Evolutionary conservation across 148 eudicot genomes (phyloP).

Genomic region (Oxyria digyna): DNA sequence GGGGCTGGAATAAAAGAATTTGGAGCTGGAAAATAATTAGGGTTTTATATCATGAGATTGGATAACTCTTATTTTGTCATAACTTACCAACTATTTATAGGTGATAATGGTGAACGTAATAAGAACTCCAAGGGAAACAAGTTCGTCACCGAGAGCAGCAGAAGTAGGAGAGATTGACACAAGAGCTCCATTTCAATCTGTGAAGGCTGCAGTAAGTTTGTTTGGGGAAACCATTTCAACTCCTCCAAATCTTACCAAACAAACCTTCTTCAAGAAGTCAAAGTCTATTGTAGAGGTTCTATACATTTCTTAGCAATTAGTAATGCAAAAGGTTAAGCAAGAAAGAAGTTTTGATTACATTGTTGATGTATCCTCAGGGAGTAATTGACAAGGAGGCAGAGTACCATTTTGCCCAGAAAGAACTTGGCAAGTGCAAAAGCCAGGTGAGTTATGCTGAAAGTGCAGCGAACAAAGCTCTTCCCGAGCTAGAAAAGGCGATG

Average conservation of each 20-base stretch:
- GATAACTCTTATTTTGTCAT: neutral
- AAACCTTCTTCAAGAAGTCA: slow-evolving; percentile 23
- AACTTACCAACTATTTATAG: neutral
- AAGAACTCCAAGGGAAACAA: slow-evolving; percentile 35
- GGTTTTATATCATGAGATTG: too few species aligned
- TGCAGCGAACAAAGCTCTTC: slow-evolving; percentile 41
- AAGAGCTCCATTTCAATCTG: slow-evolving; percentile 78
- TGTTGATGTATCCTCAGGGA: slow-evolving; percentile 23
- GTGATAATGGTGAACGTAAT: slow-evolving; percentile 28
- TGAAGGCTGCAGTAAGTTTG: slow-evolving; percentile 77
- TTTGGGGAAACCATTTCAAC: slow-evolving; percentile 49
- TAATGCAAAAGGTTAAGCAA: too few species aligned
- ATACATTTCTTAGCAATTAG: too few species aligned
- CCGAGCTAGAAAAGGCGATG: slow-evolving; percentile 56
- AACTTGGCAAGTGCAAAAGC: slow-evolving; percentile 51
- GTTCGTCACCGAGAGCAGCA: slow-evolving; percentile 29
- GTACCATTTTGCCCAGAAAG: slow-evolving; percentile 47
- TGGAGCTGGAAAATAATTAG: too few species aligned
- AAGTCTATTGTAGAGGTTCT: slow-evolving; percentile 60
- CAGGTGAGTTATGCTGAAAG: slow-evolving; percentile 42
- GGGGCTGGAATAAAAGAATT: too few species aligned
- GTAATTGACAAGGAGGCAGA: slow-evolving; percentile 74
- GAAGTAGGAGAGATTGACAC: slow-evolving; percentile 89
- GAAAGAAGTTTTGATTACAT: neutral
- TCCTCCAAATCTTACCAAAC: slow-evolving; percentile 26